Evolutionary conservation across 371 early-diverging fungal genomes (phyloP).

Genomic region (Cokeromyces recurvatus): DNA sequence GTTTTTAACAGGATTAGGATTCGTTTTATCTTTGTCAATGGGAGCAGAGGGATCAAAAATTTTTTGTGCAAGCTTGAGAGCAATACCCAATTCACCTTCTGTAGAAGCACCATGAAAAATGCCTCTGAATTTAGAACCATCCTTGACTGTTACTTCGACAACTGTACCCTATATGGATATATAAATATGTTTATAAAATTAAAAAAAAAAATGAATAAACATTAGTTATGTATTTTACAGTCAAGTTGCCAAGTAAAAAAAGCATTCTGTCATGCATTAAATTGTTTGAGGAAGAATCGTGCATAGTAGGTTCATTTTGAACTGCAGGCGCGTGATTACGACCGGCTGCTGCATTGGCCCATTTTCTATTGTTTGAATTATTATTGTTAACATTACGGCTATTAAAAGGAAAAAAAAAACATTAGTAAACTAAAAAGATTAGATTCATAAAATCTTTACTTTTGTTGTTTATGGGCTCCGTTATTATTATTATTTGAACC

Average conservation of each 20-base stretch:
- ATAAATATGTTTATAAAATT: background rate
- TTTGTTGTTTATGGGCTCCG: slow-evolving; percentile 20
- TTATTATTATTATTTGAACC: too few relatives aligned
- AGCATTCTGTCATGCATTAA: slow-evolving; percentile 72
- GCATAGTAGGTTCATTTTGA: slow-evolving; percentile 1
- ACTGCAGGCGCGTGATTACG: slow-evolving; percentile 10
- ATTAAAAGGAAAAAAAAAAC: background rate
- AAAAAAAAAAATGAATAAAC: too few relatives aligned
- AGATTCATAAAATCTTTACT: slow-evolving; percentile 6
- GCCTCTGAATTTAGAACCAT: slow-evolving; percentile 71
- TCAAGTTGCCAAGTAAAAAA: slow-evolving; percentile 66
- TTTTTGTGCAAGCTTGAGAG: slow-evolving; percentile 62
- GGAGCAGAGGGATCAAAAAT: slow-evolving; percentile 24
- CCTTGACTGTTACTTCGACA: slow-evolving; percentile 64
- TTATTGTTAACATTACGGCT: slow-evolving; percentile 25
- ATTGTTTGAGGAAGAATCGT: slow-evolving; percentile 28
- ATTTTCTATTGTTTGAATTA: slow-evolving; percentile 17
- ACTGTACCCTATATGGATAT: slow-evolving; percentile 57
- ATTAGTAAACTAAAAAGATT: background rate
- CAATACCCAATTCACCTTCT: slow-evolving; percentile 74
- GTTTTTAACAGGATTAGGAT: slow-evolving; percentile 33
- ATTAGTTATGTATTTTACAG: slow-evolving; percentile 55
- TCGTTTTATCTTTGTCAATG: slow-evolving; percentile 40
- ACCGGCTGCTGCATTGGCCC: slow-evolving; percentile 8
- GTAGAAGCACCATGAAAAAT: slow-evolving; percentile 73